Evolutionary conservation across 192 early-diverging fungal genomes (phyloP).

Genomic region (Coemansia sp.): DNA sequence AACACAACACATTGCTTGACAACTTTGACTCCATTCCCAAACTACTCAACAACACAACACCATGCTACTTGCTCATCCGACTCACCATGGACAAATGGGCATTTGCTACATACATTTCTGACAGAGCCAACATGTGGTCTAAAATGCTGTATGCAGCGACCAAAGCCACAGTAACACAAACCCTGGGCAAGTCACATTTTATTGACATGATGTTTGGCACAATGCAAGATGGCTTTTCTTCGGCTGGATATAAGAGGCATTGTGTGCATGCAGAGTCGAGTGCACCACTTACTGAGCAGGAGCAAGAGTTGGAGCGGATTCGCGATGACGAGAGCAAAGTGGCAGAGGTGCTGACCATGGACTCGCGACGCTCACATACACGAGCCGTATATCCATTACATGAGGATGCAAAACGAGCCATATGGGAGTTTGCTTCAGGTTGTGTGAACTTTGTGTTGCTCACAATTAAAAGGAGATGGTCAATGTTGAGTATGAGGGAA

Average conservation of each 20-base stretch:
- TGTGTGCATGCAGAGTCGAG: constrained; percentile 54
- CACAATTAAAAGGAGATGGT: constrained; percentile 57
- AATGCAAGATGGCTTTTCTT: constrained; percentile 26
- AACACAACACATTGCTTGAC: constrained; percentile 47
- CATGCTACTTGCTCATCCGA: constrained; percentile 68
- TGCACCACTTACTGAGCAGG: constrained; percentile 83
- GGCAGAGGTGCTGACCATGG: constrained; percentile 22
- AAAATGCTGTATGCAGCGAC: constrained; percentile 96
- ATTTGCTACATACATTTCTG: constrained; percentile 77
- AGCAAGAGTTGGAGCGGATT: constrained; percentile 69
- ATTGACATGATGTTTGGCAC: constrained; percentile 83
- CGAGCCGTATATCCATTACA: constrained; percentile 64
- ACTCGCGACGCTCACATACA: constrained; percentile 65
- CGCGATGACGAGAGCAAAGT: constrained; percentile 23
- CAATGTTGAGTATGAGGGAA: constrained; percentile 44
- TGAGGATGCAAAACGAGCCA: constrained; percentile 61
- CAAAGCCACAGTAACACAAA: constrained; percentile 73
- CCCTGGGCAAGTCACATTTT: constrained; percentile 79
- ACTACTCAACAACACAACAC: constrained; percentile 58
- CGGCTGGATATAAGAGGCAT: constrained; percentile 35
- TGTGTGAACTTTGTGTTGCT: constrained; percentile 66
- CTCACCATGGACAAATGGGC: constrained; percentile 67
- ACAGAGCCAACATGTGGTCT: constrained; percentile 75
- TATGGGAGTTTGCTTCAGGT: constrained; percentile 54
- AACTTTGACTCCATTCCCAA: constrained; percentile 56